Evolutionary conservation across 2,329 filamentous ascomycete species (phyloP), one percentile per base, ranked within the genome.

Genomic region (Arthroderma sp.): DNA sequence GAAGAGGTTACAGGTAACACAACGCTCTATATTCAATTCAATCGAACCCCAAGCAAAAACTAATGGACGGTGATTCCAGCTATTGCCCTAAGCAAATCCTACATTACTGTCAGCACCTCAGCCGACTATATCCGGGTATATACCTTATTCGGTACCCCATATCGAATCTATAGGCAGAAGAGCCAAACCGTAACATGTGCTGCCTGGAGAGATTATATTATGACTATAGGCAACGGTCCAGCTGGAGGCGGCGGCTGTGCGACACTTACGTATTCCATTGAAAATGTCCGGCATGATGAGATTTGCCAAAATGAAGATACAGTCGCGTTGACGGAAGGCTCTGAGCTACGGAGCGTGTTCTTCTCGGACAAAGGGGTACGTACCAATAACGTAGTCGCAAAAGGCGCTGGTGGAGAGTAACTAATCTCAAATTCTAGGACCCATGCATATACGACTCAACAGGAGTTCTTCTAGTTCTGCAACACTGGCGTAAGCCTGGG

Each of bases 391-490:
- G 8, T 30, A 11, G 15, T 10, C 30, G 33, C 15, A 28, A 29
- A 42, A 5, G 32, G 28, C 9, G 22, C 4, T 44, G 10, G 4
- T 34, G 15, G 15, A 38, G 27, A 31, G 53, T 22, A 34, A 52
- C 45, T 46, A 22, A 48, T 43, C 47, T 42, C 22, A 45, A 27
- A 10, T 22, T 27, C 50, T 48, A 86, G 82, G 88, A 98, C 56
- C 91, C 91, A 5, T 95, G 86, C 62, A 88, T 96, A 47, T 98
- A 96, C 63, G 91, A 96, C 63, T 86, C 85, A 4, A 86, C 85
- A 1, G 91, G 93, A 36, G 86, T 89, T 0, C 71, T 98, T 1
- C 73, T 96, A 8, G 83, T 89, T 1, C 74, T 96, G 2, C 73
- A 94, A 38, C 88, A 94, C 65, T 98, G 91, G 91, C 82, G 91